phyloP scores from a whole-genome alignment of 1,139 yeast genomes.

The Magnusiomyces ingens region DNA sequence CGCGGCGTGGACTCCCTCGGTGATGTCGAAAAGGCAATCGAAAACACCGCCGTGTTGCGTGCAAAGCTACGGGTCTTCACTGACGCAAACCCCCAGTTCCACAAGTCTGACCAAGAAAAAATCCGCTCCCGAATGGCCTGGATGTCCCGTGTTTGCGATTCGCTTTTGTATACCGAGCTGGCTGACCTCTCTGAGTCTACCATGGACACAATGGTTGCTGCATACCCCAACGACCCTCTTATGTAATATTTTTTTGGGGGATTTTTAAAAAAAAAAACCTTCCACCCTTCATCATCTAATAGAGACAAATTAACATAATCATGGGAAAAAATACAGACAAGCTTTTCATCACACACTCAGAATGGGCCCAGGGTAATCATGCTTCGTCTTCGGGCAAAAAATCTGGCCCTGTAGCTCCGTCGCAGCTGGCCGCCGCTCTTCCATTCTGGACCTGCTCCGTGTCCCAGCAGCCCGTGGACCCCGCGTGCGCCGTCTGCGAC shows the following conservation, averaged over 20 bases:
- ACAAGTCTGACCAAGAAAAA: constrained; percentile 34
- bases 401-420: constrained; percentile 11
- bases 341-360: constrained; percentile 34
- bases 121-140: constrained; percentile 65
- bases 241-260: neutral
- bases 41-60: constrained; percentile 55
- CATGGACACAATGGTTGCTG: neutral
- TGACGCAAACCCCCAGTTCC: constrained; percentile 8
- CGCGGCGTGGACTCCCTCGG: constrained; percentile 32
- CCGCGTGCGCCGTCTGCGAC: constrained; percentile 29
- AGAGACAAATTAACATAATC: neutral
- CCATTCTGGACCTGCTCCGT: constrained; percentile 36
- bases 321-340: constrained; percentile 38
- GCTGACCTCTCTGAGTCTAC: constrained; percentile 32
- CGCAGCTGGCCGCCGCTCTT: constrained; percentile 19
- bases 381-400: constrained; percentile 28
- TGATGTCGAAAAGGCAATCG: constrained; percentile 47
- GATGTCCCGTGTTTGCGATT: constrained; percentile 62
- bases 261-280: neutral
- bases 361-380: constrained; percentile 30
- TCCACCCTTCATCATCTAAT: neutral
- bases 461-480: constrained; percentile 31
- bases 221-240: neutral
- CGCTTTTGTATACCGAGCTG: constrained; percentile 54
- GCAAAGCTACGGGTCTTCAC: constrained; percentile 42